These are phyloP conservation scores for Trypanosoma vivax DNA, from an alignment of 208 protist species.

Conservation along the genomic window DNA sequence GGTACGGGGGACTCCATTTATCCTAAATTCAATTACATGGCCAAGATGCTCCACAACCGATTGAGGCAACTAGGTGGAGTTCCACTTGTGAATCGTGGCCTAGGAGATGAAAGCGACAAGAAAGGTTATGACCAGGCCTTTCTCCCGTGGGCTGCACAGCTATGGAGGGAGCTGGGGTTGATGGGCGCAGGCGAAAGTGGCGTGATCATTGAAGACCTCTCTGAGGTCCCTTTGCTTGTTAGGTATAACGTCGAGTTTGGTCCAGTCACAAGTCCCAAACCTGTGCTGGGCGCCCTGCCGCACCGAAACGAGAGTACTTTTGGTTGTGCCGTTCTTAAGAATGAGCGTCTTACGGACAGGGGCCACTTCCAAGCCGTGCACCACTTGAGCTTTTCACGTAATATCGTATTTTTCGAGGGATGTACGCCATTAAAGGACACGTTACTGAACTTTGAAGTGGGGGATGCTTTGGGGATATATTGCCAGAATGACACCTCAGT, in stretches of 20 bases:
- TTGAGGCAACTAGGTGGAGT: constrained; percentile 70
- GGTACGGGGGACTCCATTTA: constrained; percentile 88
- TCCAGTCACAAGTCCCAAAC: neutral
- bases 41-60: constrained; percentile 89
- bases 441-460: constrained; percentile 49
- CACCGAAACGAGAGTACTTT: constrained; percentile 29
- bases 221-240: constrained; percentile 21
- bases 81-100: constrained; percentile 67
- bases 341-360: constrained; percentile 43
- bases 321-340: constrained; percentile 28
- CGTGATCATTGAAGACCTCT: constrained; percentile 3
- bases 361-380: constrained; percentile 67
- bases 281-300: neutral
- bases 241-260: constrained; percentile 23
- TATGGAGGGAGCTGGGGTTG: constrained; percentile 52
- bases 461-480: constrained; percentile 79
- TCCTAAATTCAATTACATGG: constrained; percentile 88
- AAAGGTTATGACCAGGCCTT: constrained; percentile 70
- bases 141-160: constrained; percentile 53
- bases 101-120: constrained; percentile 89
- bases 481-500: constrained; percentile 38
- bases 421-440: neutral
- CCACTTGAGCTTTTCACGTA: constrained; percentile 32
- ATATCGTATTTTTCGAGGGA: constrained; percentile 4
- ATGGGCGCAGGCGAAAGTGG: neutral